Conservation (phyloP, 2,329 filamentous ascomycete genomes). For the Leptographium wingfieldii region DNA sequence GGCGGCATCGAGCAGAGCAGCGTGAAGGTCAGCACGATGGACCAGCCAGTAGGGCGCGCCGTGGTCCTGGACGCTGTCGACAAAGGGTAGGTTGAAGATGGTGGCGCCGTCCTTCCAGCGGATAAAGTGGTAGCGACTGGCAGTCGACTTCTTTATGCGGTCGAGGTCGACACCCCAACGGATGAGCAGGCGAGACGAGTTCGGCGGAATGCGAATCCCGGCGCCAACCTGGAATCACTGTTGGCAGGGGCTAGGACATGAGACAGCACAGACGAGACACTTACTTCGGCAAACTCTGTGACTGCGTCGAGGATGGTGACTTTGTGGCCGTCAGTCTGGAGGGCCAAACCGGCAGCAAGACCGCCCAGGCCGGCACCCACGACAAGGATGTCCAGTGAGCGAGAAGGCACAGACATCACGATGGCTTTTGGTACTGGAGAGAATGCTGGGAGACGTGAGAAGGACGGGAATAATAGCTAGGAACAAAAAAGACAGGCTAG, state of each 20-base stretch:
- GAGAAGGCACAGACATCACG: not conserved
- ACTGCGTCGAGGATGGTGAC: constrained; percentile 10
- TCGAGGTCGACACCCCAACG: constrained; percentile 15
- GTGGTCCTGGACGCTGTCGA: constrained; percentile 13
- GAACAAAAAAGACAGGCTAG: too few species aligned
- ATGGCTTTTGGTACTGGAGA: too few species aligned
- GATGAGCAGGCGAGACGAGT: constrained; percentile 18
- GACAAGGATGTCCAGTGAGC: constrained; percentile 6
- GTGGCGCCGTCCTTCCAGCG: constrained; percentile 3
- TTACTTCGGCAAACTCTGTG: constrained; percentile 9
- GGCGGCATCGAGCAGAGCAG: constrained; percentile 16
- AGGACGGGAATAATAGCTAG: too few species aligned
- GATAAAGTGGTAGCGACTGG: constrained; percentile 3
- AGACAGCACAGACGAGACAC: not conserved
- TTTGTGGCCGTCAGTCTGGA: constrained; percentile 8
- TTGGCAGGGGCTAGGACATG: not conserved
- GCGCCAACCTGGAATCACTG: not conserved
- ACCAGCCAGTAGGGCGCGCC: constrained; percentile 22
- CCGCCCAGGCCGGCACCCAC: constrained; percentile 12
- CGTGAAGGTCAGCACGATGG: constrained; percentile 23
- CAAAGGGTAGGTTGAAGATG: constrained; percentile 9
- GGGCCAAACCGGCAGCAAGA: constrained; percentile 5
- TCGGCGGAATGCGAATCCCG: constrained; percentile 18
- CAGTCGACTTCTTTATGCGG: not conserved
- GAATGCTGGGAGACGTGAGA: too few species aligned